phyloP scores from a whole-genome alignment of 2,329 filamentous ascomycete genomes.

The Colletotrichum spaethianum region DNA sequence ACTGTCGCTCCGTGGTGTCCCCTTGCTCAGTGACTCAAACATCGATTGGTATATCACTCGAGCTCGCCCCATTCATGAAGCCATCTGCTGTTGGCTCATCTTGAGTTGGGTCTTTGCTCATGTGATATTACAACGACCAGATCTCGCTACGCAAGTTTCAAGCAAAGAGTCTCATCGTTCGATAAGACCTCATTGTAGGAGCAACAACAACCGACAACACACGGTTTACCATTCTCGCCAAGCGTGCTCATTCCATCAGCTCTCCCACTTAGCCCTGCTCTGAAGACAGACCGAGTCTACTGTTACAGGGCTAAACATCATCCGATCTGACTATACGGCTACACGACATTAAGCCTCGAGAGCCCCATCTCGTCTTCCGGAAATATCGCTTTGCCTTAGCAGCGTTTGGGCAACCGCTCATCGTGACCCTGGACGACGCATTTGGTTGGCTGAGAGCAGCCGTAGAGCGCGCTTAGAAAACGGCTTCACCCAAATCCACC shows the following conservation, averaged over 20 bases:
- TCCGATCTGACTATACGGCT: conserved; percentile 14
- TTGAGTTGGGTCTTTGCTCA: conserved; percentile 25
- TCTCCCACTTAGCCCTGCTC: background rate
- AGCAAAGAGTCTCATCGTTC: conserved; percentile 19
- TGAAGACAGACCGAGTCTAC: conserved; percentile 26
- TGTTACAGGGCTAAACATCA: conserved; percentile 8
- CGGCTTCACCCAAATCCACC: conserved; percentile 30
- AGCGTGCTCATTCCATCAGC: conserved; percentile 13
- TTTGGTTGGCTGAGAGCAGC: conserved; percentile 43
- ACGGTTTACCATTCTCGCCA: conserved; percentile 22
- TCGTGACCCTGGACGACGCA: conserved; percentile 35
- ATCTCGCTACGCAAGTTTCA: conserved; percentile 34
- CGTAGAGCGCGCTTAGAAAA: conserved; percentile 41
- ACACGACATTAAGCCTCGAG: conserved; percentile 18
- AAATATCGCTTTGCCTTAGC: conserved; percentile 41
- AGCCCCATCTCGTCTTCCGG: conserved; percentile 21
- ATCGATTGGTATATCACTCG: conserved; percentile 38
- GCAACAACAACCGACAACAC: conserved; percentile 2
- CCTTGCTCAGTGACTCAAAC: conserved; percentile 44
- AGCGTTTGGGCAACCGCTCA: conserved; percentile 43
- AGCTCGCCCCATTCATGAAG: conserved; percentile 34
- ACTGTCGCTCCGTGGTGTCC: conserved; percentile 46
- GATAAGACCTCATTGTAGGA: conserved; percentile 35
- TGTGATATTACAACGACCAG: conserved; percentile 19
- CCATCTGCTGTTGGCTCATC: conserved; percentile 21